Base-by-base conservation (phyloP, 441 rosid genomes). In the Gossypium aridum region DNA sequence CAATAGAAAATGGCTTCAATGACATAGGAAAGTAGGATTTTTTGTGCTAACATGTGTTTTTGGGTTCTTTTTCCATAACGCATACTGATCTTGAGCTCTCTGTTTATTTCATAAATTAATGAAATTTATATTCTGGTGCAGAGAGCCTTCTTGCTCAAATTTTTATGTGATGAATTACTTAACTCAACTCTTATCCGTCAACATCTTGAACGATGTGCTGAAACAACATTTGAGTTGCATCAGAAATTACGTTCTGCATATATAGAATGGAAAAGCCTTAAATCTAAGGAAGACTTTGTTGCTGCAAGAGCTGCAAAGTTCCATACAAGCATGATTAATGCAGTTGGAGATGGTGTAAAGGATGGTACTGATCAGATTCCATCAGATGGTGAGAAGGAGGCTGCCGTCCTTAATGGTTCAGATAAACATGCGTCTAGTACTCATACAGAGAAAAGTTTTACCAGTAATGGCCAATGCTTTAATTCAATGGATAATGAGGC, bases 201-300 rank as follows among this genome's bases (percentile, higher is more conserved):
- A 82, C 93, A 93, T 88, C 95, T 96, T 31, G 99, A 96, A 87
- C 98, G 88, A 14, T 96, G 94, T 71, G 83, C 89, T 19, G 98
- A 96, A 83, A 76, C 85, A 69, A 82, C 86, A 34, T 84, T 81
- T 76, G 99, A 96, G 76, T 78, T 91, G 80, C 98, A 91, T 87
- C 98, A 92, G 87, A 93, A 88, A 80, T 79, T 96, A 77, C 96
- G 99, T 9, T 83, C 92, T 47, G 83, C 85, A 28, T 82, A 79
- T 67, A 71, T 71, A 14, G 97, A 93, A 82, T 88, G 83, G 94
- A 93, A 86, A 87, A 90, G 76, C 71, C 81, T 89, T 16, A 96
- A 85, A 84, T 80, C 83, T 63, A 89, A 81, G 87, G 96, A 93
- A 81, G 98, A 92, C 51, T 79, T 79, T 77, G 75, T 93, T 81